Evolutionary conservation across 2,329 filamentous ascomycete species (phyloP).

Genomic region (Aspergillus aculeatinus): DNA sequence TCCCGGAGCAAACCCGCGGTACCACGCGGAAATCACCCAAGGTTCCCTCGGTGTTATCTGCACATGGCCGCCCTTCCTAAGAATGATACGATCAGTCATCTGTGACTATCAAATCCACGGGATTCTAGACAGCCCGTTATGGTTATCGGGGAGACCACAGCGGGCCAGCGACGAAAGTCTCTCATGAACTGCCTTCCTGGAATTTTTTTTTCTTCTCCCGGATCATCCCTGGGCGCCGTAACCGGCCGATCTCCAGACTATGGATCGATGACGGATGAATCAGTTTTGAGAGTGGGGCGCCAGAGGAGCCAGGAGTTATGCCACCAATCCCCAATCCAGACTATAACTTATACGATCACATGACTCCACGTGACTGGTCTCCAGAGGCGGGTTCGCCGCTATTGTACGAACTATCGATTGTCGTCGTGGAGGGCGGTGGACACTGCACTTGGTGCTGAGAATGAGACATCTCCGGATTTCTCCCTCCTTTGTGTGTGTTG

Average conservation of each 20-base stretch:
- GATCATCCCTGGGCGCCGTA: slow-evolving; percentile 7
- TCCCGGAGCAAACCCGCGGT: slow-evolving; percentile 15
- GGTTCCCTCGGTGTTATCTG: slow-evolving; percentile 14
- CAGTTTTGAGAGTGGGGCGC: slow-evolving; percentile 6
- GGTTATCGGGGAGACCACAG: background rate
- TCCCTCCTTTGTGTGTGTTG: background rate
- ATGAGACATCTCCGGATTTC: background rate
- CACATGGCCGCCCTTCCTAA: slow-evolving; percentile 6
- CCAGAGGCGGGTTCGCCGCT: background rate
- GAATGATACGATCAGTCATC: background rate
- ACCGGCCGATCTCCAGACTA: slow-evolving; percentile 16
- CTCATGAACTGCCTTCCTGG: background rate
- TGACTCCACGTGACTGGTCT: background rate
- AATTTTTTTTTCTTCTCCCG: slow-evolving; percentile 3
- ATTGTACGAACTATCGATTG: background rate
- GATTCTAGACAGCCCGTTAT: background rate
- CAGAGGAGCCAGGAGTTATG: background rate
- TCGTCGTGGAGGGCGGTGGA: background rate
- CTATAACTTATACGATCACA: background rate
- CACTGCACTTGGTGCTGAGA: background rate
- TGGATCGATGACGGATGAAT: slow-evolving; percentile 9
- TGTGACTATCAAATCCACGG: background rate
- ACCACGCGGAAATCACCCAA: slow-evolving; percentile 23
- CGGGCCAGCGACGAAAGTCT: slow-evolving; percentile 1
- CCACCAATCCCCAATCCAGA: background rate